These are phyloP conservation scores for Scedosporium minutisporum DNA, from an alignment of 2,329 filamentous ascomycete species.

Conservation along the genomic window DNA sequence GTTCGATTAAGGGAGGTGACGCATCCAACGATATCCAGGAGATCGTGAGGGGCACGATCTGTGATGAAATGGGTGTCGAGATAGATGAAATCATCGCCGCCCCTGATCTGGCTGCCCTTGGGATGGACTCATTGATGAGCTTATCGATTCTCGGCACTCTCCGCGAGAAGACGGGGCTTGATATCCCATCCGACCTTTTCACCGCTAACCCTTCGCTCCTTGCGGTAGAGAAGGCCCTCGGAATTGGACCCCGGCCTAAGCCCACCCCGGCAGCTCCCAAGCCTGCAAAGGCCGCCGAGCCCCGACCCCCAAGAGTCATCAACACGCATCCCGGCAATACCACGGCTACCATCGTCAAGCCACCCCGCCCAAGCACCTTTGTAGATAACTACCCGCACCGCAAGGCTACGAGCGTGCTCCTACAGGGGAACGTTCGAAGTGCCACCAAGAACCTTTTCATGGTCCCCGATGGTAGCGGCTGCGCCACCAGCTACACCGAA, in stretches of 20 bases:
- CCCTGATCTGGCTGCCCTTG: slow-evolving; percentile 44
- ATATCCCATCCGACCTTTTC: slow-evolving; percentile 51
- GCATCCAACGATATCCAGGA: slow-evolving; percentile 35
- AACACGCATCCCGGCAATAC: slow-evolving; percentile 23
- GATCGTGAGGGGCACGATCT: slow-evolving; percentile 55
- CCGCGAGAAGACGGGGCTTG: slow-evolving; percentile 42
- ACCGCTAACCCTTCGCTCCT: slow-evolving; percentile 52
- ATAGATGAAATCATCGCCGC: slow-evolving; percentile 50
- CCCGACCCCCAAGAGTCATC: slow-evolving; percentile 12
- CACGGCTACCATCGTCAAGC: slow-evolving; percentile 39
- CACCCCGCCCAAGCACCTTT: slow-evolving; percentile 24
- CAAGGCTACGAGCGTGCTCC: slow-evolving; percentile 35
- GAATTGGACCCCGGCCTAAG: slow-evolving; percentile 34
- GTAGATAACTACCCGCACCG: slow-evolving; percentile 37
- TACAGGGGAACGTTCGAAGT: slow-evolving; percentile 41
- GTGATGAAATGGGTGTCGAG: slow-evolving; percentile 64
- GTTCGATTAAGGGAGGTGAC: slow-evolving; percentile 31
- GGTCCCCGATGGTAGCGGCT: slow-evolving; percentile 45
- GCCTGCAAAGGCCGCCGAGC: slow-evolving; percentile 16
- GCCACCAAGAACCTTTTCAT: slow-evolving; percentile 42
- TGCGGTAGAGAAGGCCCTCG: slow-evolving; percentile 56
- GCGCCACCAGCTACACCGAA: slow-evolving; percentile 54
- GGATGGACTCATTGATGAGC: slow-evolving; percentile 51
- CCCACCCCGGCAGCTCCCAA: slow-evolving; percentile 17
- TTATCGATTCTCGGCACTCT: slow-evolving; percentile 45